Conservation (phyloP, 202 grass and related monocot genomes). For the Bolboschoenoplectus hybrid region DNA sequence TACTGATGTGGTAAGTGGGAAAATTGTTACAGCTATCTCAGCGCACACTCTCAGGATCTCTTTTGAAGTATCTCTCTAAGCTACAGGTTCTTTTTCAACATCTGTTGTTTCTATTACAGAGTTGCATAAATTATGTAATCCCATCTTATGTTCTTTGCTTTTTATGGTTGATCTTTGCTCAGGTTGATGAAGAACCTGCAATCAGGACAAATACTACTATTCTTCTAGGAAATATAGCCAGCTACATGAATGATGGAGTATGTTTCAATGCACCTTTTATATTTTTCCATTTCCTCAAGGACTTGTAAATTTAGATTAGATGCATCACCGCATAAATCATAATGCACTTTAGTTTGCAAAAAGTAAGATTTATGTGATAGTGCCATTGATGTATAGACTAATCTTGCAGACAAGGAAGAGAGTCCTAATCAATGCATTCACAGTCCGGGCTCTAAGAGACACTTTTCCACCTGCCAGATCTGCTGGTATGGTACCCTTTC, state of each 20-base stretch:
- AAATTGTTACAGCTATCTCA: slow-evolving; percentile 84
- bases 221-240: slow-evolving; percentile 97
- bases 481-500: slow-evolving; percentile 69
- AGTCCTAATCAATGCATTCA: slow-evolving; percentile 99
- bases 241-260: slow-evolving; percentile 98
- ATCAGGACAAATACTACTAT: slow-evolving; percentile 99
- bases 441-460: slow-evolving; percentile 92
- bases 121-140: slow-evolving; percentile 27
- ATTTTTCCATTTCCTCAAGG: slow-evolving; percentile 34
- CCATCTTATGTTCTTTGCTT: slow-evolving; percentile 29
- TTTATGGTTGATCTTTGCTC: slow-evolving; percentile 45
- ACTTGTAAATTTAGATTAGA: slow-evolving; percentile 5
- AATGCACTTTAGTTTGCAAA: slow-evolving; percentile 40
- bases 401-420: slow-evolving; percentile 88
- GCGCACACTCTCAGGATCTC: slow-evolving; percentile 92
- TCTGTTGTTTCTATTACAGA: slow-evolving; percentile 13
- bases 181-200: slow-evolving; percentile 98
- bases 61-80: slow-evolving; percentile 99
- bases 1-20: slow-evolving; percentile 26
- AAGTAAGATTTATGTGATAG: slow-evolving; percentile 36
- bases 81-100: slow-evolving; percentile 69
- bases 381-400: slow-evolving; percentile 40
- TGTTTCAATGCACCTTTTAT: slow-evolving; percentile 47
- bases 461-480: slow-evolving; percentile 95
- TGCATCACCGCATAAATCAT: slow-evolving; percentile 14